Percentiles rank a stretch among this genome's conserved stretches.
These are phyloP conservation scores for Euphrasia arctica DNA, from an alignment of 305 asterid genomes.

Conservation along the genomic window DNA sequence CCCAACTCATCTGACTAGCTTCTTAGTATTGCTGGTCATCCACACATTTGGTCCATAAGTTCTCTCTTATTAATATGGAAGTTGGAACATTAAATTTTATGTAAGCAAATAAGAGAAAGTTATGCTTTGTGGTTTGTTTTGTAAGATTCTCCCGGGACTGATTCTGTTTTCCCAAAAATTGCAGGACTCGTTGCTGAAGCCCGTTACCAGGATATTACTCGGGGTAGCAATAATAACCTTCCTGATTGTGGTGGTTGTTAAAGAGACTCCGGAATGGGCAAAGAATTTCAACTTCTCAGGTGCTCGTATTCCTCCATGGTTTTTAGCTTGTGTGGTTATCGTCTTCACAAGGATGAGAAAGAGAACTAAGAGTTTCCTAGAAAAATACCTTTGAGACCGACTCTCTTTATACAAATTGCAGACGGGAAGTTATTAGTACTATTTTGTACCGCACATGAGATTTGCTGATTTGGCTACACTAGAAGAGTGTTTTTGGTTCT, in stretches of 20 bases:
- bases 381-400: slow-evolving; percentile 33
- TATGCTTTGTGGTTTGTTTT: slow-evolving; percentile 1
- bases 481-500: neutral
- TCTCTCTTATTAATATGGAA: neutral
- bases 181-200: slow-evolving; percentile 87
- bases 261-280: slow-evolving; percentile 81
- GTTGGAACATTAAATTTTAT: neutral
- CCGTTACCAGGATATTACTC: slow-evolving; percentile 72
- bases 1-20: slow-evolving; percentile 2
- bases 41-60: neutral
- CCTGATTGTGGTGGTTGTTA: slow-evolving; percentile 48
- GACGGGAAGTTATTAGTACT: neutral
- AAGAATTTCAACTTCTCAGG: slow-evolving; percentile 58
- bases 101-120: neutral
- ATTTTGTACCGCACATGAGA: neutral
- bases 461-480: too few species aligned
- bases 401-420: too few species aligned
- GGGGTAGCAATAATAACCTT: slow-evolving; percentile 54
- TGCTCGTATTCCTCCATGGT: slow-evolving; percentile 78
- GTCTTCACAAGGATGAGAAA: slow-evolving; percentile 90
- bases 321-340: slow-evolving; percentile 82
- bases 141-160: slow-evolving; percentile 20
- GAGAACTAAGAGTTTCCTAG: slow-evolving; percentile 69
- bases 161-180: slow-evolving; percentile 23
- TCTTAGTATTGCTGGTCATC: slow-evolving; percentile 5